Evolutionary conservation across 2,329 filamentous ascomycete species (phyloP).

Genomic region (Harringtonia lauricola): DNA sequence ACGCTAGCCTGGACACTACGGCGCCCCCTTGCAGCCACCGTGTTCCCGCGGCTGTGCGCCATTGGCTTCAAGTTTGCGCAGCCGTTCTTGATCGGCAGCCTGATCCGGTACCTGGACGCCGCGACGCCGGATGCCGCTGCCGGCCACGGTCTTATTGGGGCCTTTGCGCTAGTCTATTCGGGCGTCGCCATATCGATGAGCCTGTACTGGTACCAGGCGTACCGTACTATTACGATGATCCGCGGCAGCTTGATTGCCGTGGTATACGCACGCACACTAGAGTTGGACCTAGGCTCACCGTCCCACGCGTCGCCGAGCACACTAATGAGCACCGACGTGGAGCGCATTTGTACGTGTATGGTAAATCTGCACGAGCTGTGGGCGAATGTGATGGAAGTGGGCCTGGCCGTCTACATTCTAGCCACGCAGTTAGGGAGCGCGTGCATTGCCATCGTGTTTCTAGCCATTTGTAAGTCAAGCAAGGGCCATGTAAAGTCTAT

Average conservation of each 20-base stretch:
- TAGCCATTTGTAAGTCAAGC: neutral
- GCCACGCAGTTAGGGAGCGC: conserved; percentile 23
- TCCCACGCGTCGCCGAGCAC: neutral
- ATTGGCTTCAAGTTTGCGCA: conserved; percentile 26
- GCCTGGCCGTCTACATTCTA: conserved; percentile 22
- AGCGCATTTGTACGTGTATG: conserved; percentile 24
- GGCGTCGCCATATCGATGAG: conserved; percentile 27
- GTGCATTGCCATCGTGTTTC: conserved; percentile 9
- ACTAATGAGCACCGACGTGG: conserved; percentile 28
- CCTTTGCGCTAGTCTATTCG: conserved; percentile 25
- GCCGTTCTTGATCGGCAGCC: conserved; percentile 22
- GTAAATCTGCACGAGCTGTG: conserved; percentile 25
- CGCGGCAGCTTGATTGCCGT: conserved; percentile 2
- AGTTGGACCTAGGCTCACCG: neutral
- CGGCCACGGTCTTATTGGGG: conserved; percentile 22
- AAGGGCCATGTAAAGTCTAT: neutral
- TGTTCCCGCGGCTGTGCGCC: conserved; percentile 20
- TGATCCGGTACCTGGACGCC: conserved; percentile 21
- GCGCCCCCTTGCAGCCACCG: conserved; percentile 18
- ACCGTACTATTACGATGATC: conserved; percentile 4
- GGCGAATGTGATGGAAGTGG: conserved; percentile 24
- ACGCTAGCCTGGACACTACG: neutral
- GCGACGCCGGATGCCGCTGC: conserved; percentile 12
- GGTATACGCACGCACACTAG: conserved; percentile 2
- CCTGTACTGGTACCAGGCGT: conserved; percentile 21